A percentile compares a stretch with the other conserved stretches of the same genome.
These are phyloP conservation scores for Phylloporus scabripes DNA, from an alignment of 768 basidiomycete species.

Conservation along the genomic window DNA sequence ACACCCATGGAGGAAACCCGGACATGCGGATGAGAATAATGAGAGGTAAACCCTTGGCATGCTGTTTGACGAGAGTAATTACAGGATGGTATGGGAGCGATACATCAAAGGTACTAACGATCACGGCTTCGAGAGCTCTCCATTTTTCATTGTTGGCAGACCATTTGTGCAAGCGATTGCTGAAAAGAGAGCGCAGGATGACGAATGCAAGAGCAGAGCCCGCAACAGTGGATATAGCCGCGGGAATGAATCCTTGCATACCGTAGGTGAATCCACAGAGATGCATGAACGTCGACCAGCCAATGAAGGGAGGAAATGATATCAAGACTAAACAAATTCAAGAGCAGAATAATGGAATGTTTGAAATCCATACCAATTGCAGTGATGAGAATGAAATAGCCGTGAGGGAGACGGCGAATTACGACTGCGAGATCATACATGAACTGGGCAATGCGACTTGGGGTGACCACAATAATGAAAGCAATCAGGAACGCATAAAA, in stretches of 20 bases:
- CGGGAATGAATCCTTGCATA: constrained; percentile 66
- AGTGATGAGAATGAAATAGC: constrained; percentile 52
- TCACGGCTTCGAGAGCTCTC: constrained; percentile 70
- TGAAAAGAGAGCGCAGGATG: constrained; percentile 54
- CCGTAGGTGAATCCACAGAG: constrained; percentile 84
- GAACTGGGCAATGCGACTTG: constrained; percentile 61
- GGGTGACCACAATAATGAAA: constrained; percentile 50
- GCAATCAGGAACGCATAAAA: constrained; percentile 48
- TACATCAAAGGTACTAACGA: constrained; percentile 41
- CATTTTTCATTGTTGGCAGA: constrained; percentile 62
- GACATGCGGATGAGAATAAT: constrained; percentile 79
- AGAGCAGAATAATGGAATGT: constrained; percentile 48
- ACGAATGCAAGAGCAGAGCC: constrained; percentile 63
- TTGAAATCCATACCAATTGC: constrained; percentile 52
- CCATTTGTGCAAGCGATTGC: constrained; percentile 51
- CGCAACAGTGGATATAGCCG: constrained; percentile 52
- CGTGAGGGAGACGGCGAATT: constrained; percentile 53
- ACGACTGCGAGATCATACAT: constrained; percentile 63
- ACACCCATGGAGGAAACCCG: constrained; percentile 84
- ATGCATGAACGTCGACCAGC: constrained; percentile 36
- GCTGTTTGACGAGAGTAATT: constrained; percentile 33
- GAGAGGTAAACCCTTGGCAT: constrained; percentile 70
- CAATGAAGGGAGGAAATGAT: constrained; percentile 32
- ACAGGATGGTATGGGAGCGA: not conserved
- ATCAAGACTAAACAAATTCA: constrained; percentile 19